Percentiles rank a stretch among this genome's conserved stretches.
Evolutionary conservation across 345 rosid genomes (phyloP).

Genomic region (Dipteronia dyeriana): DNA sequence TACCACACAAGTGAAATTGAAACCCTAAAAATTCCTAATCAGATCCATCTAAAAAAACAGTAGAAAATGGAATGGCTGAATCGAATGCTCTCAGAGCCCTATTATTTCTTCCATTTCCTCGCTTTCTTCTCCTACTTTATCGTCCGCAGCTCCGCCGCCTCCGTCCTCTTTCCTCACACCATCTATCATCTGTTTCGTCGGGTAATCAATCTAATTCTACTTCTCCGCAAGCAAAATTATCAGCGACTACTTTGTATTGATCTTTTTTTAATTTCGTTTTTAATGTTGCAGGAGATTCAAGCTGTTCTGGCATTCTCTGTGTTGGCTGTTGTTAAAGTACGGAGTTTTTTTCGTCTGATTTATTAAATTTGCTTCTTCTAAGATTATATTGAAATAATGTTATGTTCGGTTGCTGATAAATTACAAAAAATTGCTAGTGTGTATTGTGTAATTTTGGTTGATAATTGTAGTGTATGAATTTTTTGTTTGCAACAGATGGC

Average conservation of each 20-base stretch:
- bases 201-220: conserved; percentile 24
- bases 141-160: conserved; percentile 55
- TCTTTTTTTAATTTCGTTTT: not conserved
- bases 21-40: not conserved
- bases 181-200: conserved; percentile 47
- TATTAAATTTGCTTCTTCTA: not conserved
- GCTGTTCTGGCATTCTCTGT: conserved; percentile 61
- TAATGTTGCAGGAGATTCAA: conserved; percentile 72
- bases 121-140: conserved; percentile 75
- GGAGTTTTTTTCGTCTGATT: not conserved
- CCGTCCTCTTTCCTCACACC: conserved; percentile 48
- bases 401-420: not conserved
- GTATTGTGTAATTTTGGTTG: not conserved
- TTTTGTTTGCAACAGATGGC: conserved; percentile 44
- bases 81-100: conserved; percentile 64
- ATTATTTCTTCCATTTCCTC: conserved; percentile 65
- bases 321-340: conserved; percentile 64
- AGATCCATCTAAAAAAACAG: conserved; percentile 5
- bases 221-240: too few species aligned
- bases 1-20: not conserved
- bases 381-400: not conserved
- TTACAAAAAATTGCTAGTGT: not conserved
- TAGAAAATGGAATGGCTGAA: conserved; percentile 42
- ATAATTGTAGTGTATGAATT: not conserved
- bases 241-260: not conserved